Conservation (phyloP, 352 stramenopile species). For the Aphanomyces invadans region DNA sequence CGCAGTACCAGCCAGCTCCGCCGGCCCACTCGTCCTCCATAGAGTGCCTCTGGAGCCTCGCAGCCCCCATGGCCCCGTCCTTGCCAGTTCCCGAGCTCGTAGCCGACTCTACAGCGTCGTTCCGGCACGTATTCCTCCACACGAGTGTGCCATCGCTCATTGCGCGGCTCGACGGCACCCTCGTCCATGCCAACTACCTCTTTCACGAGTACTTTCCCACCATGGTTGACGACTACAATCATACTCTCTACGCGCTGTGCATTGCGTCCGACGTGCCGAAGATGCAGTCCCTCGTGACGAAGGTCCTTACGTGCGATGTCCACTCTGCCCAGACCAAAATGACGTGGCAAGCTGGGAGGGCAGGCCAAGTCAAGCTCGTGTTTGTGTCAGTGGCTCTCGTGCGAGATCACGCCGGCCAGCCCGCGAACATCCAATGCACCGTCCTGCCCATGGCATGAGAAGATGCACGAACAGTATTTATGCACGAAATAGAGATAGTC, state of each 20-base stretch:
- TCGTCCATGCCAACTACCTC: slow-evolving; percentile 66
- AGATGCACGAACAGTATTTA: background rate
- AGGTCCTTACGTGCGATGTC: slow-evolving; percentile 68
- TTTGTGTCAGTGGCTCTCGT: slow-evolving; percentile 82
- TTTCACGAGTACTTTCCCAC: slow-evolving; percentile 75
- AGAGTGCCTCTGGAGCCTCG: slow-evolving; percentile 55
- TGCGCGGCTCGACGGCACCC: slow-evolving; percentile 67
- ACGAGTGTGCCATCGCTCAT: slow-evolving; percentile 73
- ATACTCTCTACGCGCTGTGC: slow-evolving; percentile 78
- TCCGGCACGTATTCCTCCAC: slow-evolving; percentile 63
- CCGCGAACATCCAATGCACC: slow-evolving; percentile 72
- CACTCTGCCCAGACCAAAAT: slow-evolving; percentile 77
- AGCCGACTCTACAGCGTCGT: slow-evolving; percentile 58
- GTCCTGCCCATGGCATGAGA: slow-evolving; percentile 60
- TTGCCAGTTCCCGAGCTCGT: slow-evolving; percentile 33
- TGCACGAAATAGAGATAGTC: background rate
- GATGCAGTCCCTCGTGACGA: slow-evolving; percentile 74
- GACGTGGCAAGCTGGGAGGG: slow-evolving; percentile 64
- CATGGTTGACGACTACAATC: slow-evolving; percentile 65
- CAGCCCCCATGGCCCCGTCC: slow-evolving; percentile 34
- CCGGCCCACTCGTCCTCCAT: too few species aligned
- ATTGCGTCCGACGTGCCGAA: slow-evolving; percentile 62
- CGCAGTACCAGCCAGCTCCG: too few species aligned
- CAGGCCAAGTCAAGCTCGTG: slow-evolving; percentile 44
- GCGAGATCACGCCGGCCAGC: slow-evolving; percentile 63